Evolutionary conservation across 768 basidiomycete genomes (phyloP).

Genomic region (Agrocybe chaxingu): DNA sequence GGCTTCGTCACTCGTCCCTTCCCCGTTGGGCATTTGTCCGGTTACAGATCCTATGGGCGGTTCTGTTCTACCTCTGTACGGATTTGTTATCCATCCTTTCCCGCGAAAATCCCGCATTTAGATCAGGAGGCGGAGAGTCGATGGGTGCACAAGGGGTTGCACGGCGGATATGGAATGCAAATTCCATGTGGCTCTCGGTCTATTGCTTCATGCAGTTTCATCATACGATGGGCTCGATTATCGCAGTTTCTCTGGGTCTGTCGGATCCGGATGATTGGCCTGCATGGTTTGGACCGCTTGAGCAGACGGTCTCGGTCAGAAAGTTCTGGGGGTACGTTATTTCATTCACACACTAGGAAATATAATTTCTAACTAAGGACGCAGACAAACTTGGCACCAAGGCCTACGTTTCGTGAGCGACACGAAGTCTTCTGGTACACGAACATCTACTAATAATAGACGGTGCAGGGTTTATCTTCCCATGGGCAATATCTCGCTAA

Average conservation of each 20-base stretch:
- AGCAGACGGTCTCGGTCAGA: constrained; percentile 32
- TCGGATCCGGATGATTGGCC: constrained; percentile 35
- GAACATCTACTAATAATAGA: background rate
- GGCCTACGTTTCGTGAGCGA: constrained; percentile 26
- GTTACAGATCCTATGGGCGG: background rate
- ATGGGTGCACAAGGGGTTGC: constrained; percentile 2
- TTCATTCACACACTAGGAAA: constrained; percentile 21
- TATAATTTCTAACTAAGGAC: background rate
- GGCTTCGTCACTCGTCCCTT: constrained; percentile 1
- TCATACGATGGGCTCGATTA: constrained; percentile 5
- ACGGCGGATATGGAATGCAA: constrained; percentile 9
- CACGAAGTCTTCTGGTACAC: background rate
- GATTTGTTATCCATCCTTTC: constrained; percentile 1
- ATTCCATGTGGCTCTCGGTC: constrained; percentile 1
- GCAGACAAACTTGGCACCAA: constrained; percentile 34
- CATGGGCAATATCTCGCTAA: constrained; percentile 20
- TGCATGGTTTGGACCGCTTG: constrained; percentile 25
- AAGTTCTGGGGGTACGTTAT: constrained; percentile 37
- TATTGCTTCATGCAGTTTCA: constrained; percentile 9
- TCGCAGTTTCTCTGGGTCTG: constrained; percentile 18
- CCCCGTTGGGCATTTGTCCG: constrained; percentile 1
- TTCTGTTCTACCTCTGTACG: background rate
- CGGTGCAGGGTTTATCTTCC: constrained; percentile 13
- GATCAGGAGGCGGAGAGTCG: background rate
- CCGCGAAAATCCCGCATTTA: constrained; percentile 1